phyloP scores from a whole-genome alignment of 2,329 filamentous ascomycete genomes.

The Ceratocystis ficicola region DNA sequence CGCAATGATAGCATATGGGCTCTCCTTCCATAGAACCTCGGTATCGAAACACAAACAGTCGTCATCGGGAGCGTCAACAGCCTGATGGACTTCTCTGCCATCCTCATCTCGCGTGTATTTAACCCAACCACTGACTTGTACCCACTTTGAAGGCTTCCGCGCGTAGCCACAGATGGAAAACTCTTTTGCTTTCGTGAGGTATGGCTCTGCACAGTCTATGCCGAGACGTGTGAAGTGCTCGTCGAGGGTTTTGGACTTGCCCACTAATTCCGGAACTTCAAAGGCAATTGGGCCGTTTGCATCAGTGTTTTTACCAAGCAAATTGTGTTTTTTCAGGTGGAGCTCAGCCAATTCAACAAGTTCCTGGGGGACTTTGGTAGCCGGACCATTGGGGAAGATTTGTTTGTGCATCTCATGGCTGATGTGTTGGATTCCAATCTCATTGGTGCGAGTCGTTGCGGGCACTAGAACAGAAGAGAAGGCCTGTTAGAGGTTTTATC shows the following conservation, averaged over 20 bases:
- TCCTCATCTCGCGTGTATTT: constrained; percentile 70
- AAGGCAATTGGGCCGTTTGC: constrained; percentile 65
- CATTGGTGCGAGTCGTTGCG: constrained; percentile 63
- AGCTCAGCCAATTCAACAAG: constrained; percentile 70
- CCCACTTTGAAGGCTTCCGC: constrained; percentile 57
- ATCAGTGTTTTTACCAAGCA: constrained; percentile 84
- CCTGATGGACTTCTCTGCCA: constrained; percentile 37
- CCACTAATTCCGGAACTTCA: constrained; percentile 68
- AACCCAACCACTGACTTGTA: constrained; percentile 76
- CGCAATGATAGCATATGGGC: constrained; percentile 88
- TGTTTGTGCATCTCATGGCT: constrained; percentile 73
- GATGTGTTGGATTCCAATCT: constrained; percentile 88
- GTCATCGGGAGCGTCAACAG: constrained; percentile 66
- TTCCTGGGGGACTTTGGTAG: constrained; percentile 44
- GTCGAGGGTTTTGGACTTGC: constrained; percentile 55
- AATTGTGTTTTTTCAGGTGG: constrained; percentile 72
- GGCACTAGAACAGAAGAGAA: constrained; percentile 30
- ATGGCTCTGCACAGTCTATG: constrained; percentile 76
- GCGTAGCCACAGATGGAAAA: constrained; percentile 54
- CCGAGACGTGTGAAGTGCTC: constrained; percentile 90
- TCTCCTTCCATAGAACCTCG: constrained; percentile 92
- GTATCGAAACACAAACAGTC: constrained; percentile 84
- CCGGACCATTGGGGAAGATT: constrained; percentile 54
- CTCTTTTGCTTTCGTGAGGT: constrained; percentile 58
- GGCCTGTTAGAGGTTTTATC: constrained; percentile 21